Evolutionary conservation across 768 basidiomycete genomes (phyloP), one percentile per base, ranked within the genome.

Genomic region (Cantharellus cinnabarinus): DNA sequence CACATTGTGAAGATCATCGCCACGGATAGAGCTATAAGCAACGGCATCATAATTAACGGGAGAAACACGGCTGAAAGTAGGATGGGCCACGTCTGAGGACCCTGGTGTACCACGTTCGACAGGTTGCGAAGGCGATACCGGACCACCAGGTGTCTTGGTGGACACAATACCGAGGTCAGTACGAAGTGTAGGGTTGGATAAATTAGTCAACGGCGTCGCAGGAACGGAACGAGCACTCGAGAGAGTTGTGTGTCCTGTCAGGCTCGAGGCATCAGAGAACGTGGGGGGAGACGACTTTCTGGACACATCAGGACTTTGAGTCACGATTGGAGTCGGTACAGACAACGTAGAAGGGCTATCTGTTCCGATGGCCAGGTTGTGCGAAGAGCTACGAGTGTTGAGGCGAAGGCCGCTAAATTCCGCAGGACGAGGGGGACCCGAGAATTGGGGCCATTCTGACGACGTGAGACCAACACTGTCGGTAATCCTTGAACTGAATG

Each of bases 361-460:
- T 37, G 14, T 37, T 14, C 52, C 52, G 35, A 54, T 54, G 38
- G 52, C 52, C 10, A 54, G 10, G 38, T 10, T 10, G 38, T 10
- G 35, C 35, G 7, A 37, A 37, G 7, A 7, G 35, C 35, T 54
- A 10, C 7, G 52, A 10, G 35, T 54, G 7, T 37, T 7, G 10
- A 37, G 35, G 7, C 52, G 52, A 37, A 10, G 35, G 38, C 10
- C 35, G 7, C 35, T 37, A 57, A 42, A 14, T 5, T 57, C 56
- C 29, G 41, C 4, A 60, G 59, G 58, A 65, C 83, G 80, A 50
- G 75, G 67, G 53, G 76, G 75, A 37, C 77, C 78, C 52, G 79
- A 74, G 70, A 90, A 95, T 68, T 90, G 89, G 40, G 91, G 88
- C 93, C 93, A 97, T 68, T 95, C 91, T 1, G 89, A 76, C 68